Evolutionary conservation across 352 stramenopile species (phyloP).

Genomic region (Phytophthora rubi): DNA sequence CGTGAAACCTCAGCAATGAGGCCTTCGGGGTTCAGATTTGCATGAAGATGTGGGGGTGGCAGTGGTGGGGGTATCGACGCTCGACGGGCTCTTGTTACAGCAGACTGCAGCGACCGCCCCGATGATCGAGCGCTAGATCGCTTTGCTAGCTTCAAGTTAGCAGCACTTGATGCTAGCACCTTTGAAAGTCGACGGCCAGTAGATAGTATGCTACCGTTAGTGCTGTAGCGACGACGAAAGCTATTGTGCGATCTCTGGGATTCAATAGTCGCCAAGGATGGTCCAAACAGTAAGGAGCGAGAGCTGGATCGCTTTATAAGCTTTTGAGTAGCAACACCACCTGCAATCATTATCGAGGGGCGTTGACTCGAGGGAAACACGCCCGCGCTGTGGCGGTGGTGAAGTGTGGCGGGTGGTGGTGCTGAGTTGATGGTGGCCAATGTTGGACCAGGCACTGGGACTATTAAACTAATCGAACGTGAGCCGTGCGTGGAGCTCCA

Average conservation of each 20-base stretch:
- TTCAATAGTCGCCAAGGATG: slow-evolving; percentile 4
- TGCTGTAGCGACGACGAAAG: slow-evolving; percentile 1
- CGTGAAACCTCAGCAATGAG: slow-evolving; percentile 1
- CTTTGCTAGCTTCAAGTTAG: slow-evolving; percentile 7
- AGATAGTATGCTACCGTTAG: neutral
- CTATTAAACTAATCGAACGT: neutral
- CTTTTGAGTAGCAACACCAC: neutral
- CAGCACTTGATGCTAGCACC: neutral
- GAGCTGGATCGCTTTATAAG: neutral
- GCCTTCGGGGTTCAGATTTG: neutral
- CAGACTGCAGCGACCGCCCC: neutral
- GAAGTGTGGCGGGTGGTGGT: neutral
- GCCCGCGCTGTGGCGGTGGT: neutral
- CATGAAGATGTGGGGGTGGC: neutral
- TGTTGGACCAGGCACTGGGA: neutral
- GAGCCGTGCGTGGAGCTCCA: neutral
- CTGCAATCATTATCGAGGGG: neutral
- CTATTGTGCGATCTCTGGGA: neutral
- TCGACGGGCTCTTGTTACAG: neutral
- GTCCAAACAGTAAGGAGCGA: neutral
- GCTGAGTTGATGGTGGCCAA: neutral
- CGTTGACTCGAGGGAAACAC: neutral
- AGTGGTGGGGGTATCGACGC: neutral
- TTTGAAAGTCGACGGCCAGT: neutral
- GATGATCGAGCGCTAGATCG: slow-evolving; percentile 9